Evolutionary conservation across 1,284 basidiomycete species (phyloP).

Genomic region (Leccinum pachyderme): DNA sequence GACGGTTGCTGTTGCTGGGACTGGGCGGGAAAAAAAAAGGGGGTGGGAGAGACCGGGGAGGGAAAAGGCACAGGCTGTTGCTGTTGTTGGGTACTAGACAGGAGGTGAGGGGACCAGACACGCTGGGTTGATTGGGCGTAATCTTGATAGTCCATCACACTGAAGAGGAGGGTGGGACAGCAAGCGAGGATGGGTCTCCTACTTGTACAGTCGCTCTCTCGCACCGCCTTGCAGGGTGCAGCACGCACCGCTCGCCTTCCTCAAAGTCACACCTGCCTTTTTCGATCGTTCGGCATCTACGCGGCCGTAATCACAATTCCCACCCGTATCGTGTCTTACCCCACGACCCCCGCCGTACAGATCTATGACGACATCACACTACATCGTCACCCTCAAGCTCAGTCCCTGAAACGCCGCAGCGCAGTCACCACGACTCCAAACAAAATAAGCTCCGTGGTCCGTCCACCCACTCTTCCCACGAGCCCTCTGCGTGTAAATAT

Average conservation of each 20-base stretch:
- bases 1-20: conserved; percentile 27
- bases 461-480: conserved; percentile 7
- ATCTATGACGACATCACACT: conserved; percentile 10
- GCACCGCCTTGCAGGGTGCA: conserved; percentile 16
- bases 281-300: background rate
- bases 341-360: conserved; percentile 4
- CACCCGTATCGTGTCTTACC: conserved; percentile 12
- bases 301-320: conserved; percentile 3
- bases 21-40: conserved; percentile 27
- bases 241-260: conserved; percentile 2
- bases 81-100: background rate
- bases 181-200: background rate
- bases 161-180: background rate
- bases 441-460: conserved; percentile 10
- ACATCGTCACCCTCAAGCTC: conserved; percentile 7
- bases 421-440: conserved; percentile 17
- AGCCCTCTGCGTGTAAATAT: background rate
- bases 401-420: conserved; percentile 29
- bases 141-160: conserved; percentile 22
- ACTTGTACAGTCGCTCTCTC: conserved; percentile 16
- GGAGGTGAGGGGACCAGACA: conserved; percentile 18
- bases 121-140: conserved; percentile 9
- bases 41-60: conserved; percentile 20
- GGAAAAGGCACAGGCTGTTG: conserved; percentile 20
- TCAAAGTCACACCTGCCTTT: background rate